Conservation (phyloP, 805 yeast genomes). For the Nakazawaea populi region DNA sequence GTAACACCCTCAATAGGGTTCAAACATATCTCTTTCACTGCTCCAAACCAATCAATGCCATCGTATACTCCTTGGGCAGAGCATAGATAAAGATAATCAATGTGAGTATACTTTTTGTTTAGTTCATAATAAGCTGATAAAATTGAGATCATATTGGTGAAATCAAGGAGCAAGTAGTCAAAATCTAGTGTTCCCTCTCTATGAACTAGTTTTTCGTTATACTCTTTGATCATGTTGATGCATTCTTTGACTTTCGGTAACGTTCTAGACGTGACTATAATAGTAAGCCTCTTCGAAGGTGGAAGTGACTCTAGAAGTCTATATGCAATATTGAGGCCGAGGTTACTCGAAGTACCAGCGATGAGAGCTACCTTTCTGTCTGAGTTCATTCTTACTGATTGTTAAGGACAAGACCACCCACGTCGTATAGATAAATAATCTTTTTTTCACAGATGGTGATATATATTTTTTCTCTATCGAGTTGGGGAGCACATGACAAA, state of each 20-base stretch:
- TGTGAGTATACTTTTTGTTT: constrained; percentile 50
- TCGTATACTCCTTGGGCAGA: constrained; percentile 86
- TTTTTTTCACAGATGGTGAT: too few relatives aligned
- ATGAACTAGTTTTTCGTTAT: constrained; percentile 26
- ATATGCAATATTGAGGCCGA: constrained; percentile 83
- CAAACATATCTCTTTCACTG: constrained; percentile 56
- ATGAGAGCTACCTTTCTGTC: constrained; percentile 24
- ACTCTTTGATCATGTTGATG: constrained; percentile 49
- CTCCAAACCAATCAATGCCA: constrained; percentile 84
- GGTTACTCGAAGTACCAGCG: constrained; percentile 46
- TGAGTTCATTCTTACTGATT: not conserved
- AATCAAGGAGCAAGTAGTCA: constrained; percentile 87
- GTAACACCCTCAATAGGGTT: constrained; percentile 84
- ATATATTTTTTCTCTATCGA: not conserved
- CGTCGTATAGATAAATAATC: not conserved
- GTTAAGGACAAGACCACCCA: not conserved
- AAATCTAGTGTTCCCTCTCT: constrained; percentile 64
- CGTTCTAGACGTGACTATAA: constrained; percentile 86
- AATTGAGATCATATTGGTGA: constrained; percentile 82
- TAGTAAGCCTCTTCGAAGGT: constrained; percentile 51
- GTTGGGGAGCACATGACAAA: not conserved
- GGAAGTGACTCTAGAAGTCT: constrained; percentile 63
- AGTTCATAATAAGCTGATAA: constrained; percentile 70
- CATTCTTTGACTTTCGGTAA: constrained; percentile 78
- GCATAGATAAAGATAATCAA: constrained; percentile 79